Evolutionary conservation across 768 basidiomycete species (phyloP), one percentile per base, ranked within the genome.

Genomic region (Cyathus striatus): DNA sequence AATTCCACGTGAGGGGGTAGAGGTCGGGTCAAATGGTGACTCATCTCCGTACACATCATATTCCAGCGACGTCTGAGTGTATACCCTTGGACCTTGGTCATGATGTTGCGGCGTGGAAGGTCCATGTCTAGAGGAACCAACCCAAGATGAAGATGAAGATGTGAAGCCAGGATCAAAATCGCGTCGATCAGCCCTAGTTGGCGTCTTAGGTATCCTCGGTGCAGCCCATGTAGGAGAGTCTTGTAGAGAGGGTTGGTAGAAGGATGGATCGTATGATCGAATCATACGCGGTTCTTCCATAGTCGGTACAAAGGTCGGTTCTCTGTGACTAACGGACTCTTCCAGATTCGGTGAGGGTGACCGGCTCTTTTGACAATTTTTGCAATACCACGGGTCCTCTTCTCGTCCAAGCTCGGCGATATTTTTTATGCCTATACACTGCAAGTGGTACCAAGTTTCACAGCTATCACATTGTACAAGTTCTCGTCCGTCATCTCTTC

Each of bases 381-480:
- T 59, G 60, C 87, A 85, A 59, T 74, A 91, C 88, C 89, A 92
- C 1, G 79, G 79, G 51, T 89, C 86, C 51, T 89, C 85, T 54
- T 87, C 86, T 38, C 62, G 74, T 5, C 86, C 89, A 13, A 90
- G 67, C 40, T 88, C 80, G 9, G 72, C 61, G 24, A 78, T 72
- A 50, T 69, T 72, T 40, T 62, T 64, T 51, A 91, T 84, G 40
- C 86, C 88, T 26, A 91, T 81, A 60, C 89, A 92, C 34, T 77
- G 64, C 23, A 89, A 70, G 61, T 92, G 89, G 56, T 85, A 90
- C 89, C 89, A 92, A 13, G 70, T 81, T 56, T 78, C 69, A 58
- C 89, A 92, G 3, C 72, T 70, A 52, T 91, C 88, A 50, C 89
- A 92, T 53, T 90, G 89, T 23, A 91, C 90, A 36, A 87, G 70